A percentile compares a stretch with the other conserved stretches of the same genome.
These are phyloP conservation scores for Saccharomycopsis schoenii DNA, from an alignment of 805 yeast genomes.

Conservation along the genomic window DNA sequence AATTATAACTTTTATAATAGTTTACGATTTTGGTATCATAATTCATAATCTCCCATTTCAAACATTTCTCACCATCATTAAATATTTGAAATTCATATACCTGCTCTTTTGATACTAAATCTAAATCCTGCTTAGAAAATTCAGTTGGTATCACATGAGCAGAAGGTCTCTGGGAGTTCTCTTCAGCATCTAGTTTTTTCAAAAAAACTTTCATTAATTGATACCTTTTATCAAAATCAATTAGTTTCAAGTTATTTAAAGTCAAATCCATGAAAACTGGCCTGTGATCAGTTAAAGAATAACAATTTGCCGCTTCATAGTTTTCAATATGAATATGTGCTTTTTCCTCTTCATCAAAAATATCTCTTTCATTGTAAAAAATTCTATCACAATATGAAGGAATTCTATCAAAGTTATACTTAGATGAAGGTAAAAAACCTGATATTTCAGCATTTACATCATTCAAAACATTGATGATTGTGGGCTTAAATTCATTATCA, in stretches of 20 bases:
- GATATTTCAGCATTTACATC: not conserved
- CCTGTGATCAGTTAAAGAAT: conserved; percentile 41
- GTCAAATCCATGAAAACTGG: conserved; percentile 35
- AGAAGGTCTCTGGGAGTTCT: conserved; percentile 33
- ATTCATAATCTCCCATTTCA: conserved; percentile 31
- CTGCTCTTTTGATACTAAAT: conserved; percentile 21
- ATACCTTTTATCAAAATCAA: conserved; percentile 30
- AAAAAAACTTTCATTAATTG: conserved; percentile 29
- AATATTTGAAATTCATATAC: conserved; percentile 27
- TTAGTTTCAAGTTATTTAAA: conserved; percentile 27
- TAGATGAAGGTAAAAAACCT: not conserved
- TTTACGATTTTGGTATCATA: conserved; percentile 22
- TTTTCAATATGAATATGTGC: conserved; percentile 24
- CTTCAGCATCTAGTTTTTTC: conserved; percentile 33
- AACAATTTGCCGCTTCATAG: conserved; percentile 20
- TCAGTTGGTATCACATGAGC: conserved; percentile 31
- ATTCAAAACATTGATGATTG: not conserved
- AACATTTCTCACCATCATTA: conserved; percentile 25
- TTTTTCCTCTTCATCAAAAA: conserved; percentile 19
- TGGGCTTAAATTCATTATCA: not conserved
- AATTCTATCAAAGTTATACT: conserved; percentile 28
- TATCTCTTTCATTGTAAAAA: conserved; percentile 27
- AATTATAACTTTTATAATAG: conserved; percentile 19
- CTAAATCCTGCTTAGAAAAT: conserved; percentile 22
- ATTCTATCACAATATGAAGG: conserved; percentile 58